Evolutionary conservation across 1,284 basidiomycete species (phyloP).

Genomic region (Heliocybe sulcata): DNA sequence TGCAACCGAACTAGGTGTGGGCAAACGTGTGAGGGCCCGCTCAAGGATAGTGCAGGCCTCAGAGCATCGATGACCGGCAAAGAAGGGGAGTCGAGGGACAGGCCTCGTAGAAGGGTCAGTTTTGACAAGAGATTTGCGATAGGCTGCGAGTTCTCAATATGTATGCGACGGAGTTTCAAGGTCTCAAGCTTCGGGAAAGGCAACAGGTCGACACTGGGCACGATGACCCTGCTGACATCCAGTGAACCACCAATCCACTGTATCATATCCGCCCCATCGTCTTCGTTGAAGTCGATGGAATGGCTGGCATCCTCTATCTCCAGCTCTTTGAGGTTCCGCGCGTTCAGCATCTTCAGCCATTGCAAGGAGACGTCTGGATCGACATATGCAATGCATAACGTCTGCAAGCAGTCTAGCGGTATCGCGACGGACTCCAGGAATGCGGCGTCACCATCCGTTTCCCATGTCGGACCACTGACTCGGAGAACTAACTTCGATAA

Average conservation of each 20-base stretch:
- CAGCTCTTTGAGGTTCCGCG: not conserved
- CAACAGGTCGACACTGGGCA: not conserved
- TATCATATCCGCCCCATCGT: not conserved
- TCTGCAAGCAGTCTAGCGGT: not conserved
- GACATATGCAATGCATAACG: not conserved
- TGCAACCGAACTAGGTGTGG: not conserved
- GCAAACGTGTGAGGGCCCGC: not conserved
- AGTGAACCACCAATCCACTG: not conserved
- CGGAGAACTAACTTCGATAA: slow-evolving; percentile 34
- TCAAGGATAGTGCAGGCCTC: not conserved
- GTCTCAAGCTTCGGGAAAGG: not conserved
- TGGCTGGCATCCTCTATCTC: not conserved
- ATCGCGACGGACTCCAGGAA: not conserved
- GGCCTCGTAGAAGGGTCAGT: not conserved
- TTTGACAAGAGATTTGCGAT: not conserved
- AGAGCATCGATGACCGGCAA: not conserved
- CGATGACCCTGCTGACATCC: not conserved
- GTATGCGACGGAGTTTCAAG: not conserved
- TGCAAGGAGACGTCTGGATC: not conserved
- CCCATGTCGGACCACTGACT: slow-evolving; percentile 32
- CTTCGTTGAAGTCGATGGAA: not conserved
- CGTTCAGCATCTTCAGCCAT: not conserved
- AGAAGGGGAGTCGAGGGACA: not conserved
- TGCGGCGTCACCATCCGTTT: slow-evolving; percentile 10
- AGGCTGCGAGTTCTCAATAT: not conserved